Evolutionary conservation across 208 protist species (phyloP).

Genomic region (Acanthamoeba royreba): DNA sequence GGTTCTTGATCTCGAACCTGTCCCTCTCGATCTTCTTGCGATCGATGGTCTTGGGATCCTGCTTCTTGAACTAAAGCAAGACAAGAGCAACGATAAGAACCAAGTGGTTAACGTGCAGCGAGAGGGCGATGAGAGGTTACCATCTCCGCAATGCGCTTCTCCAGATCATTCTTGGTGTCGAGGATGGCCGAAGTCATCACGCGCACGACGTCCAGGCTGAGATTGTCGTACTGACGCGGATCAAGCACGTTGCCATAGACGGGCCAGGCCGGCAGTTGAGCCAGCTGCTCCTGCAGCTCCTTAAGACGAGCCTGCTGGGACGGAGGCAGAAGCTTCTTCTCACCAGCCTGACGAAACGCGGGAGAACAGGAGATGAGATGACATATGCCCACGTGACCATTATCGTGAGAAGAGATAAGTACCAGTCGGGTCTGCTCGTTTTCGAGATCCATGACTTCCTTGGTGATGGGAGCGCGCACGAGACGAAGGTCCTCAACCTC

Average conservation of each 20-base stretch:
- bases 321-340: neutral
- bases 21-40: neutral
- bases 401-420: too few species aligned
- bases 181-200: conserved; percentile 53
- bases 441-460: neutral
- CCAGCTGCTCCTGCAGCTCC: neutral
- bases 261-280: conserved; percentile 41
- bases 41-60: neutral
- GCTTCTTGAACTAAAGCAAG: neutral
- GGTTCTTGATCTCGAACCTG: neutral
- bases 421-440: neutral
- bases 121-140: neutral
- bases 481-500: conserved; percentile 41
- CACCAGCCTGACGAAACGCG: neutral
- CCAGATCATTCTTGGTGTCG: conserved; percentile 33
- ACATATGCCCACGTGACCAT: too few species aligned
- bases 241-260: neutral
- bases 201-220: conserved; percentile 41
- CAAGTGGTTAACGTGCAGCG: neutral
- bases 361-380: too few species aligned
- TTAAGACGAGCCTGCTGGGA: neutral
- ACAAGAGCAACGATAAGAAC: neutral
- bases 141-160: neutral
- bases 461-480: neutral
- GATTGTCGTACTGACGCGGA: conserved; percentile 44